These are phyloP conservation scores for Rusavskia elegans DNA, from an alignment of 495 filamentous ascomycete species.

Conservation along the genomic window DNA sequence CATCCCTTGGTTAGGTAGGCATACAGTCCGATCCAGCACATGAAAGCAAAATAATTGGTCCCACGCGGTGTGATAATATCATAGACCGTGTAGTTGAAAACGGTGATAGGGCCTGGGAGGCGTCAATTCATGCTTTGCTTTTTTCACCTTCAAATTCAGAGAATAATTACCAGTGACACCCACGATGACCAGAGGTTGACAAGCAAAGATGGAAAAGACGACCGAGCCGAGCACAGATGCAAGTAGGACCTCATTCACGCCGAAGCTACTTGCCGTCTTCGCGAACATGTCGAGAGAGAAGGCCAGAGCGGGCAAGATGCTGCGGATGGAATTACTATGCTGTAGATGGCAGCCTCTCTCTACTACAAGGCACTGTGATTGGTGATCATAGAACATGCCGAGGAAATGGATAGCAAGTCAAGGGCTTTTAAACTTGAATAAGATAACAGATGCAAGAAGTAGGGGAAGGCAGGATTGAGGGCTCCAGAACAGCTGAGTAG, in stretches of 20 bases:
- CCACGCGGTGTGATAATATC: constrained; percentile 59
- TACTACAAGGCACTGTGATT: neutral
- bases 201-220: constrained; percentile 59
- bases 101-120: constrained; percentile 53
- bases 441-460: neutral
- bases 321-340: constrained; percentile 17
- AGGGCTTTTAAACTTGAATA: neutral
- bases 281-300: constrained; percentile 79
- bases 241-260: constrained; percentile 72
- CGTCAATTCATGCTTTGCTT: too few relatives aligned
- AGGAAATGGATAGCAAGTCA: neutral
- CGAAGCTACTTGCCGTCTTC: constrained; percentile 63
- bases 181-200: constrained; percentile 74
- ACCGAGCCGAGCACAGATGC: constrained; percentile 63
- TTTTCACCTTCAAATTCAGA: too few relatives aligned
- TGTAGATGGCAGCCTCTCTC: neutral
- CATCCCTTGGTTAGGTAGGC: neutral
- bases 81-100: constrained; percentile 80
- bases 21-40: constrained; percentile 70
- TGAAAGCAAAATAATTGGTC: constrained; percentile 63
- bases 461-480: neutral
- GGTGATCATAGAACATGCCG: neutral
- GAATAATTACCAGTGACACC: constrained; percentile 55
- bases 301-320: constrained; percentile 66
- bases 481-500: neutral